Base-by-base conservation (phyloP, 2,329 filamentous ascomycete species). In the Trichophyton schoenleinii region DNA sequence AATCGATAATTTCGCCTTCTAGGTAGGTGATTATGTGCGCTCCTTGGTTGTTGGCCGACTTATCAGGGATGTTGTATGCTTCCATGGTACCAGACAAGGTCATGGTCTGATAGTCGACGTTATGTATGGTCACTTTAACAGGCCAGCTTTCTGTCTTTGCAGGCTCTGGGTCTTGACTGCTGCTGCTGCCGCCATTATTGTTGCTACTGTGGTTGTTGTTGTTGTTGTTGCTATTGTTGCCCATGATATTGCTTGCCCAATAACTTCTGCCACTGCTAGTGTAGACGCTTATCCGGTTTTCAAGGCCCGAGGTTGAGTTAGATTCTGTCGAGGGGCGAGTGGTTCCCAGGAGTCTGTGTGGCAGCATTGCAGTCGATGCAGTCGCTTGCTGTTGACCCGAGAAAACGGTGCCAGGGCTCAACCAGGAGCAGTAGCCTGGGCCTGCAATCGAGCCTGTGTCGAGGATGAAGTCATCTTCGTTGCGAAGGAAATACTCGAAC, bases 1-100 rank as follows among this genome's bases (percentile, higher is more conserved):
- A 83, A 69, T 87, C 85, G 63, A 87, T 81, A 63, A 87, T 86
- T 68, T 87, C 85, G 60, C 85, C 85, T 74, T 87, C 84, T 52
- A 87, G 77, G 68, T 83, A 87, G 1, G 64, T 67, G 28, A 65
- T 61, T 61, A 87, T 87, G 62, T 78, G 77, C 15, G 75, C 74
- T 58, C 73, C 72, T 58, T 72, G 71, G 2, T 70, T 73, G 18
- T 71, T 69, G 0, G 73, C 72, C 7, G 78, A 76, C 61, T 78
- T 78, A 63, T 80, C 75, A 1, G 84, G 84, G 11, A 86, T 84
- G 66, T 87, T 84, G 72, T 85, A 86, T 3, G 85, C 85, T 71
- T 86, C 83, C 85, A 87, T 87, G 6, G 83, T 87, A 3, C 84
- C 85, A 22, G 83, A 81, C 18, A 87, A 71, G 0, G 81, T 83